Conservation (phyloP, 768 basidiomycete species). For the Pleurotus djamor region DNA sequence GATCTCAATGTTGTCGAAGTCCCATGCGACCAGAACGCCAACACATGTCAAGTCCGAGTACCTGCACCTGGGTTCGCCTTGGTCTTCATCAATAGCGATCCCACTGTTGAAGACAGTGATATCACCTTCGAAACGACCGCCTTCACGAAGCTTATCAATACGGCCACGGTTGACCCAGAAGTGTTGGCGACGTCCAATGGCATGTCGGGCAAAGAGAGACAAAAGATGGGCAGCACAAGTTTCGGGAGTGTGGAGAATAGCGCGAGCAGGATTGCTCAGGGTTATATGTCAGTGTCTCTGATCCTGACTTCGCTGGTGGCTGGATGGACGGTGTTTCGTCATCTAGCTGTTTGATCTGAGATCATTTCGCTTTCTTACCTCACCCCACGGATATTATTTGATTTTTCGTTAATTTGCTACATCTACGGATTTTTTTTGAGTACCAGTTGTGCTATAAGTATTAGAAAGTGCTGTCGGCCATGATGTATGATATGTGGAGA, state of each 20-base stretch:
- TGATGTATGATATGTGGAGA: too few relatives aligned
- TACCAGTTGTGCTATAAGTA: too few relatives aligned
- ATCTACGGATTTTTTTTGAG: too few relatives aligned
- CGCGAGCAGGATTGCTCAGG: neutral
- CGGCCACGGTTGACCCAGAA: slow-evolving; percentile 50
- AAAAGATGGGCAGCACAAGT: slow-evolving; percentile 29
- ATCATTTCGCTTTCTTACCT: neutral
- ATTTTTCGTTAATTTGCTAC: neutral
- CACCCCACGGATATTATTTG: too few relatives aligned
- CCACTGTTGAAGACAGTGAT: slow-evolving; percentile 25
- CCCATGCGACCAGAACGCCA: slow-evolving; percentile 47
- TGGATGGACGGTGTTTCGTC: neutral
- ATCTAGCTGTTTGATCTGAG: neutral
- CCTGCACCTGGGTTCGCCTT: slow-evolving; percentile 73
- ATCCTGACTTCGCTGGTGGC: neutral
- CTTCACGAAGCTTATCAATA: slow-evolving; percentile 47
- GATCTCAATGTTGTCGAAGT: slow-evolving; percentile 48
- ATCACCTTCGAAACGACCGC: slow-evolving; percentile 57
- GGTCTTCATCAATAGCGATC: slow-evolving; percentile 58
- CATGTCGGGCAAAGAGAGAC: slow-evolving; percentile 23
- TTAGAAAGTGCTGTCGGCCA: too few relatives aligned
- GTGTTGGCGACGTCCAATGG: slow-evolving; percentile 59
- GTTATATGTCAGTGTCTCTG: neutral
- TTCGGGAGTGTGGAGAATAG: neutral
- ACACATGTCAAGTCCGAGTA: slow-evolving; percentile 57